phyloP scores from a whole-genome alignment of 805 yeast species.

The Zygosaccharomyces lentus region DNA sequence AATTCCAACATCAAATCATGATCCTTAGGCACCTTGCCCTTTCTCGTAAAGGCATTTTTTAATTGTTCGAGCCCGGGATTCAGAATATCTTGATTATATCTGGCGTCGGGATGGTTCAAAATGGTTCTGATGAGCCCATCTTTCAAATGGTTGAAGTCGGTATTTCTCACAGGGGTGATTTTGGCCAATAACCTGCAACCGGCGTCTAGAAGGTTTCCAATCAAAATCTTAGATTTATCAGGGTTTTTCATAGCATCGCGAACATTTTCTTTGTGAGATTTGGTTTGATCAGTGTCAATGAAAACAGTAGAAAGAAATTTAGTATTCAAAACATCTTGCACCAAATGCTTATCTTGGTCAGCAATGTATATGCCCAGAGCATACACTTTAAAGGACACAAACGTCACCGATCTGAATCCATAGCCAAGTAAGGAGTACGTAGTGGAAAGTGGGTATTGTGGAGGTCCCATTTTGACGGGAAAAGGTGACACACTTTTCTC shows the following conservation, averaged over 20 bases:
- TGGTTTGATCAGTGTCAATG: constrained; percentile 33
- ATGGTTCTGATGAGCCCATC: constrained; percentile 86
- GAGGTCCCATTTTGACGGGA: constrained; percentile 34
- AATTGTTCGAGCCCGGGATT: constrained; percentile 65
- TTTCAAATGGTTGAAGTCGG: constrained; percentile 83
- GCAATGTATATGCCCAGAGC: constrained; percentile 81
- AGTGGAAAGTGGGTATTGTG: constrained; percentile 27
- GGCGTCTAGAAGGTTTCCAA: constrained; percentile 53
- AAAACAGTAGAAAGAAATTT: constrained; percentile 38
- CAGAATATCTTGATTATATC: constrained; percentile 44
- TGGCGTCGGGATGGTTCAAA: constrained; percentile 59
- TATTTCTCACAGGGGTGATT: constrained; percentile 81
- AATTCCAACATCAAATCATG: constrained; percentile 60
- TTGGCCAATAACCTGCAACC: constrained; percentile 65
- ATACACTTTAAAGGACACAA: constrained; percentile 77
- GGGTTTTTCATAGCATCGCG: constrained; percentile 47
- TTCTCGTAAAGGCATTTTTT: constrained; percentile 54
- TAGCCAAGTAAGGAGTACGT: constrained; percentile 62
- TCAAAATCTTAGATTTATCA: constrained; percentile 46
- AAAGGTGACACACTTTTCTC: constrained; percentile 51
- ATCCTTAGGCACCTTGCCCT: constrained; percentile 72
- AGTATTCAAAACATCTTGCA: constrained; percentile 42
- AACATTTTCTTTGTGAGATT: constrained; percentile 41
- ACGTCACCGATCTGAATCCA: constrained; percentile 82
- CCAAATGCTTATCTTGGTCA: constrained; percentile 45